Base-by-base conservation (phyloP, 495 filamentous ascomycete genomes). In the Aspergillus indologenus region DNA sequence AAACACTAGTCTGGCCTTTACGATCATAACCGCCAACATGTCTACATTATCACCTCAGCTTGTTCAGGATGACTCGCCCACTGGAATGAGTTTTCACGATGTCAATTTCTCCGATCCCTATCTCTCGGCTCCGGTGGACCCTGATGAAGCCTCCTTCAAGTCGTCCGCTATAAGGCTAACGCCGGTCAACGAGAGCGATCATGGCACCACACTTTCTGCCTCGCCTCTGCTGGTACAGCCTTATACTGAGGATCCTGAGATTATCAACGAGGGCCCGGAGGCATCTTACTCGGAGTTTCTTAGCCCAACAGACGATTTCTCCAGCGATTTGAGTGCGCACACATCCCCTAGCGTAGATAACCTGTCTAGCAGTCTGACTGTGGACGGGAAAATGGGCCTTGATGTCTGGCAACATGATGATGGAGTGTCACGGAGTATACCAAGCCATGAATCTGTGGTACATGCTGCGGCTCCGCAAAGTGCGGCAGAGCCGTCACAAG, bases 81-180 rank as follows among this genome's bases (percentile, higher is more conserved):
- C 59, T 45, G 61, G 56, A 19, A 53, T 55, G 21, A 59, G 34
- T 22, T 54, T 61, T 19, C 47, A 59, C 15, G 55, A 61, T 29
- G 19, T 54, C 21, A 56, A 56, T 20, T 53, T 62, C 22, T 56
- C 54, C 22, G 74, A 79, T 47, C 72, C 73, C 22, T 79, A 77
- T 60, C 68, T 77, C 7, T 76, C 74, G 5, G 67, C 72, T 18
- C 62, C 68, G 8, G 71, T 68, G 12, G 76, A 78, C 57, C 74
- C 71, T 0, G 76, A 79, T 22, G 72, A 76, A 62, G 62, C 67
- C 7, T 71, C 63, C 18, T 74, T 78, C 31, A 66, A 67, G 53
- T 68, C 69, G n/a, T 60, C 64, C 34, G 71, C 67, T 0, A 72
- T 78, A 56, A 68, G 71, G 44, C 45, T 74, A 19, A 76, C 75